phyloP scores from a whole-genome alignment of 805 yeast genomes.

The Ogataea dorogensis region DNA sequence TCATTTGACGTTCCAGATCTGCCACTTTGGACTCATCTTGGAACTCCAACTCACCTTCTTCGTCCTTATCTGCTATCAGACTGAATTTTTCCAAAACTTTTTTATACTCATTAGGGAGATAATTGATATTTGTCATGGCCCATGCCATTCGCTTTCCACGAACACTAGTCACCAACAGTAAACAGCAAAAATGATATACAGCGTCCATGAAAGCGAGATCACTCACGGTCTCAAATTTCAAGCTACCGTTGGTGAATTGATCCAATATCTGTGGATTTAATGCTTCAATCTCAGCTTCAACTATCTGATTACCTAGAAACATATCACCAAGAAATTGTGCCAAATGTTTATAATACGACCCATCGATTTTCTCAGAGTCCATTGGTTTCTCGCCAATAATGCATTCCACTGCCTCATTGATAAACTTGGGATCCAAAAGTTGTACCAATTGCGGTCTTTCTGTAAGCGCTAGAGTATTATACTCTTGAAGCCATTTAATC shows the following conservation, averaged over 20 bases:
- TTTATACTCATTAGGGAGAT: slow-evolving; percentile 21
- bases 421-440: slow-evolving; percentile 18
- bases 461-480: slow-evolving; percentile 17
- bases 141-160: slow-evolving; percentile 28
- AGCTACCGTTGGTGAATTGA: slow-evolving; percentile 5
- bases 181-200: slow-evolving; percentile 25
- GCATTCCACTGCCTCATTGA: slow-evolving; percentile 19
- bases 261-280: slow-evolving; percentile 15
- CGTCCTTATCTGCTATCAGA: slow-evolving; percentile 21
- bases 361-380: slow-evolving; percentile 5
- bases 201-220: slow-evolving; percentile 21
- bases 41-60: slow-evolving; percentile 14
- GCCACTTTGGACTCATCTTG: slow-evolving; percentile 9
- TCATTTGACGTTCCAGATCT: slow-evolving; percentile 10
- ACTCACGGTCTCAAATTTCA: slow-evolving; percentile 2
- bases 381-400: slow-evolving; percentile 23
- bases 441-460: slow-evolving; percentile 10
- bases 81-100: slow-evolving; percentile 22
- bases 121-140: slow-evolving; percentile 30
- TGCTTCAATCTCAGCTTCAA: slow-evolving; percentile 15
- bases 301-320: slow-evolving; percentile 18
- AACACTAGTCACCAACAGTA: slow-evolving; percentile 25
- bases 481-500: slow-evolving; percentile 25
- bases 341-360: slow-evolving; percentile 13
- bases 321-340: slow-evolving; percentile 10